Base-by-base conservation (phyloP, 164 flowering plant species). In the Litsea cubeba region DNA sequence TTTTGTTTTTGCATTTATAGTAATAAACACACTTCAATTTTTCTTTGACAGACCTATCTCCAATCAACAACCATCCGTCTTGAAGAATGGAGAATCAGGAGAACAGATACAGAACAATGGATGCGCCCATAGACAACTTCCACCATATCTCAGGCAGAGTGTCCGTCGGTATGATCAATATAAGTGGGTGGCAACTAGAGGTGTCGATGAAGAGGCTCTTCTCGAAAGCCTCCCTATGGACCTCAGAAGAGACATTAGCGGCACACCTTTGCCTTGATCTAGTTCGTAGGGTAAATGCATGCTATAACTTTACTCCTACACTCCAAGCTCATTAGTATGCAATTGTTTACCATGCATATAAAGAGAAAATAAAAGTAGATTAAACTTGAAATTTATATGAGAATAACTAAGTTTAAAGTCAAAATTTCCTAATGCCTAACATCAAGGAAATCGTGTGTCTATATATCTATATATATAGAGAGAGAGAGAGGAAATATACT, bases 21-120 rank as follows among this genome's bases (percentile, higher is more conserved):
- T 35, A 6, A 5, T n/a, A n/a, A 63, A 63, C 26, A n/a, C 26
- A 58, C 1, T 17, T 22, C n/a, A 11, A 4, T 30, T 10, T 58
- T 30, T 71, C 28, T 14, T 60, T 22, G 12, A 23, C 70, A 95
- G 99, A 90, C 88, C 6, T 95, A 88, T 58, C 87, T 95, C 24
- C 98, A 93, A 80, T 93, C 99, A 3, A 90, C 95, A 8, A 91
- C 98, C 0, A 86, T 87, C 18, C 77, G 99, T 66, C 78, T 95
- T 75, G 99, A 95, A 80, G 98, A 95, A 73, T 95, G 99, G 98
- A 89, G 99, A 72, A 87, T 92, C 70, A 87, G 80, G 86, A 83
- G 97, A 81, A 91, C 88, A 3, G 98, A 95, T 76, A 89, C 93
- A 8, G 99, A 95, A 75, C 91, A 91, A 76, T 95, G 99, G 99